Evolutionary conservation across 371 early-diverging fungal genomes (phyloP).

Genomic region (Actinomucor elegans): DNA sequence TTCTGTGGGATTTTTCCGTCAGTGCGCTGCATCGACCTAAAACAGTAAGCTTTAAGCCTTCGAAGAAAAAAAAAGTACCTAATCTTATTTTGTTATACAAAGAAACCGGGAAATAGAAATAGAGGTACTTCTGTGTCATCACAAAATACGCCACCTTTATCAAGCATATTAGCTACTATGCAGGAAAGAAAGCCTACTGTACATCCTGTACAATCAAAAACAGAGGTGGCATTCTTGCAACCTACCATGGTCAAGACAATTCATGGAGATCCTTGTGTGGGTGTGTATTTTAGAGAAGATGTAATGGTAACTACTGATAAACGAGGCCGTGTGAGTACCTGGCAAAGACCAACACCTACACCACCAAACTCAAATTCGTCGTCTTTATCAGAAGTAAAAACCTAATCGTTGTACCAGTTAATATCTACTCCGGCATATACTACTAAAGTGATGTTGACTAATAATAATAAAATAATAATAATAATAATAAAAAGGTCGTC

Average conservation of each 20-base stretch:
- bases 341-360: slow-evolving; percentile 72
- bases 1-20: slow-evolving; percentile 93
- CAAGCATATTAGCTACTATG: slow-evolving; percentile 22
- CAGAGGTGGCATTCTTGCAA: slow-evolving; percentile 77
- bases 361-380: background rate
- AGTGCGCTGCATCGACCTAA: slow-evolving; percentile 74
- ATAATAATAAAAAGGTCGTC: too few relatives aligned
- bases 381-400: background rate
- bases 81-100: too few relatives aligned
- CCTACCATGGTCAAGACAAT: slow-evolving; percentile 76
- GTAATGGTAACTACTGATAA: slow-evolving; percentile 83
- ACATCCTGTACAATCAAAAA: slow-evolving; percentile 67
- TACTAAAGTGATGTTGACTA: too few relatives aligned
- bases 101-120: slow-evolving; percentile 29
- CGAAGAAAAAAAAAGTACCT: too few relatives aligned
- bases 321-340: slow-evolving; percentile 75
- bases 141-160: slow-evolving; percentile 20
- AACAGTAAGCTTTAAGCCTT: slow-evolving; percentile 46
- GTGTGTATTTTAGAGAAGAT: slow-evolving; percentile 81
- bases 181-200: slow-evolving; percentile 27
- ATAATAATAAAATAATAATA: too few relatives aligned
- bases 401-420: background rate
- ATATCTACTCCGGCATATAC: too few relatives aligned
- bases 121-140: slow-evolving; percentile 47
- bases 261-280: slow-evolving; percentile 73